phyloP scores from a whole-genome alignment of 2,329 filamentous ascomycete species.

The Aspergillus sp. region DNA sequence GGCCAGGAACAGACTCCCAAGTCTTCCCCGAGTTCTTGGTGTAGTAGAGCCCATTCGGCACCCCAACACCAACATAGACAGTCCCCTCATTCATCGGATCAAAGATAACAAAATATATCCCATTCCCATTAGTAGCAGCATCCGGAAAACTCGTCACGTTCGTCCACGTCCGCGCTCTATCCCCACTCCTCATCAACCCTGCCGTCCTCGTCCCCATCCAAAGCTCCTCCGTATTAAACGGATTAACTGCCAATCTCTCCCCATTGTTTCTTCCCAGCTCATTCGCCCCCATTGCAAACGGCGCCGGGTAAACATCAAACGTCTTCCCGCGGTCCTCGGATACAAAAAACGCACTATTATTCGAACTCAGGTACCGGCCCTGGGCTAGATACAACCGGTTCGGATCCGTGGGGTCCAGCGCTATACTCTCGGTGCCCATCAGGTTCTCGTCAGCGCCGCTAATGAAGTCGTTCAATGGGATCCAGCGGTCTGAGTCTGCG shows the following conservation, averaged over 20 bases:
- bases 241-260: slow-evolving; percentile 16
- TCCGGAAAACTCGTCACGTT: slow-evolving; percentile 15
- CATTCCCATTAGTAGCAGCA: slow-evolving; percentile 12
- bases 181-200: slow-evolving; percentile 14
- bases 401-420: slow-evolving; percentile 12
- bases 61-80: slow-evolving; percentile 13
- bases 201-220: slow-evolving; percentile 15
- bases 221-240: slow-evolving; percentile 13
- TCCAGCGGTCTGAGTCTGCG: slow-evolving; percentile 9
- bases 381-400: slow-evolving; percentile 15
- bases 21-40: slow-evolving; percentile 11
- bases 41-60: slow-evolving; percentile 11
- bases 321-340: slow-evolving; percentile 12
- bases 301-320: slow-evolving; percentile 8
- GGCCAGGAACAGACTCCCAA: slow-evolving; percentile 13
- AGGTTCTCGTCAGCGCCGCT: slow-evolving; percentile 14
- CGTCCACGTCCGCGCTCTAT: slow-evolving; percentile 13
- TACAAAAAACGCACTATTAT: slow-evolving; percentile 13
- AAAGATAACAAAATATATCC: slow-evolving; percentile 15
- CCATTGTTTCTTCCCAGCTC: slow-evolving; percentile 17
- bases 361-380: slow-evolving; percentile 13
- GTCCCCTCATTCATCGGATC: slow-evolving; percentile 11
- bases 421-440: slow-evolving; percentile 16
- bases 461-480: slow-evolving; percentile 18
- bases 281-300: slow-evolving; percentile 15